Conservation (phyloP, 257 asterid genomes). For the Dorcoceras hygrometricum region DNA sequence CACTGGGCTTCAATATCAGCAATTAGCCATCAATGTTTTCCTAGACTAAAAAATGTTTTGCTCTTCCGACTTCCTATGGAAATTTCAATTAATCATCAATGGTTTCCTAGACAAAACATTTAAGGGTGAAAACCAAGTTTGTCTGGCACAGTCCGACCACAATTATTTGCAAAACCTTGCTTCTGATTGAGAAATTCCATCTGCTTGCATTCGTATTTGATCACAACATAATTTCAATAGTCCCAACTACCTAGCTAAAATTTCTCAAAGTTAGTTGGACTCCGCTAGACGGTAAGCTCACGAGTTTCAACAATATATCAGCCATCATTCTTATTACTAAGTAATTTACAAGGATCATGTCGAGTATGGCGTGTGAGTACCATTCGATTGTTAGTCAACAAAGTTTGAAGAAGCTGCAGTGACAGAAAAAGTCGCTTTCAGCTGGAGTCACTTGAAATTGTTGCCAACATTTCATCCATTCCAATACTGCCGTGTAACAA, state of each 20-base stretch:
- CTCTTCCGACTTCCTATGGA: neutral
- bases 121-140: neutral
- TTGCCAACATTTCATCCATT: no score
- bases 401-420: no score
- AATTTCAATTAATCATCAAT: neutral
- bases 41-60: neutral
- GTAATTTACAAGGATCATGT: no score
- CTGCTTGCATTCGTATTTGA: neutral
- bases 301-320: neutral
- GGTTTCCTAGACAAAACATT: no score
- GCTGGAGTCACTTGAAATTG: no score
- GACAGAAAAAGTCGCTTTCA: no score
- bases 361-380: no score
- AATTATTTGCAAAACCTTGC: neutral
- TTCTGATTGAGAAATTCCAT: neutral
- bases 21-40: conserved; percentile 4
- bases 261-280: neutral
- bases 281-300: neutral
- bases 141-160: neutral
- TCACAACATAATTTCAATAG: conserved; percentile 2
- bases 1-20: neutral
- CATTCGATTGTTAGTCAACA: no score
- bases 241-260: neutral
- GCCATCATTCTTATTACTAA: no score
- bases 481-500: no score